These are phyloP conservation scores for Entomortierella chlamydospora DNA, from an alignment of 192 early-diverging fungal genomes.

Conservation along the genomic window DNA sequence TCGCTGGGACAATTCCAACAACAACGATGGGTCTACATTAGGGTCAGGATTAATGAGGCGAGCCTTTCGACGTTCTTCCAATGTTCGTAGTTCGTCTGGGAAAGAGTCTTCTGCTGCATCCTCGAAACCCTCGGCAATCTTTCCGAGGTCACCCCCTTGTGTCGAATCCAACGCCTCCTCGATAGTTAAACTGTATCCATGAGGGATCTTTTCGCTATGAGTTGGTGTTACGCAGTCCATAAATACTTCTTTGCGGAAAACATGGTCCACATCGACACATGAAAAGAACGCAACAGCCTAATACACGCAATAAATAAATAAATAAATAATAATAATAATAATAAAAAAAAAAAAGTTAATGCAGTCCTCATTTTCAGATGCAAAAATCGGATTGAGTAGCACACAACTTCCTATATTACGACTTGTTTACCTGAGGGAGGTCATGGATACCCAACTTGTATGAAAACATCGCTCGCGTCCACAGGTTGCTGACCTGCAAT, in stretches of 20 bases:
- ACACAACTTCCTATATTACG: too few relatives aligned
- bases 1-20: neutral
- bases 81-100: constrained; percentile 18
- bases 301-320: neutral
- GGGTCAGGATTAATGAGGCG: neutral
- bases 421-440: constrained; percentile 75
- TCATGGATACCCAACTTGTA: constrained; percentile 86
- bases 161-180: constrained; percentile 54
- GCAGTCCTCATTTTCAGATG: neutral
- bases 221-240: constrained; percentile 91
- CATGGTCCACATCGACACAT: constrained; percentile 91
- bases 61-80: constrained; percentile 4
- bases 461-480: constrained; percentile 92
- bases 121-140: neutral
- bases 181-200: constrained; percentile 64
- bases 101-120: constrained; percentile 26
- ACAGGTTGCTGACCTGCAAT: constrained; percentile 91
- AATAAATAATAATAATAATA: constrained; percentile 11
- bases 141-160: constrained; percentile 16
- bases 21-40: neutral
- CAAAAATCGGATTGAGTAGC: too few relatives aligned
- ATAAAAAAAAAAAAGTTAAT: neutral
- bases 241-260: constrained; percentile 91
- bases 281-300: constrained; percentile 95
- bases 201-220: constrained; percentile 66